Evolutionary conservation across 257 asterid species (phyloP), one percentile per base, ranked within the genome.

Genomic region (Echites panduratus): DNA sequence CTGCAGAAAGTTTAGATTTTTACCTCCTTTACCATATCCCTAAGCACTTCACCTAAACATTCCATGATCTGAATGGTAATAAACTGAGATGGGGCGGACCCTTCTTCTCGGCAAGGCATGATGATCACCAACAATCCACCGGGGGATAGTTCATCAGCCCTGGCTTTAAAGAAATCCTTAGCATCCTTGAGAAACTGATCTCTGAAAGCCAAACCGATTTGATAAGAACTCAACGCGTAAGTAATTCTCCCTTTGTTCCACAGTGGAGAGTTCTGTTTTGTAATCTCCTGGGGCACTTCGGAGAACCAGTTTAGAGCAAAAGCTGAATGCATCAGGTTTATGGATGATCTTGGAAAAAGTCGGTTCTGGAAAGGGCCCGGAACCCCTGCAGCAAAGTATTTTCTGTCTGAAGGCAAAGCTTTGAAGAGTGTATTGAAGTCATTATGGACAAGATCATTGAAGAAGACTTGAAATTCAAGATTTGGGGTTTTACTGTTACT

Each of bases 391-490:
- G 81, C 86, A 26, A 62, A 48, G n/a, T 77, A 86, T 9, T 77
- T 49, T 24, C 79, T 77, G 26, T 70, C 44, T 43, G 80, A 82
- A 61, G 88, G 89, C 62, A 86, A 80, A 38, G 85, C 79, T 12
- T 59, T 76, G 70, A 86, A 84, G 53, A 86, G 86, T 66, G 84
- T 78, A 79, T 86, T 82, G 81, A 84, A 86, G 75, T 86, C 87
- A 64, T 82, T 82, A 66, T 53, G 29, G 20, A 77, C 49, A 58
- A 77, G 85, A 65, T 86, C 87, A 43, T 77, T 86, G 13, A 86
- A 84, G 79, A 86, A 80, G 73, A 86, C 86, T 0, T 82, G 88
- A 61, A 82, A 86, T 4, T 84, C 90, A 9, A 78, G 85, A 49
- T 49, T 16, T 14, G 17, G 14, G 20, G 2, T 49, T 49, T 49